Percentiles rank a stretch among this genome's conserved stretches.
Evolutionary conservation across 176 grass and related monocot species (phyloP).

Genomic region (Tillandsia fasciculata): DNA sequence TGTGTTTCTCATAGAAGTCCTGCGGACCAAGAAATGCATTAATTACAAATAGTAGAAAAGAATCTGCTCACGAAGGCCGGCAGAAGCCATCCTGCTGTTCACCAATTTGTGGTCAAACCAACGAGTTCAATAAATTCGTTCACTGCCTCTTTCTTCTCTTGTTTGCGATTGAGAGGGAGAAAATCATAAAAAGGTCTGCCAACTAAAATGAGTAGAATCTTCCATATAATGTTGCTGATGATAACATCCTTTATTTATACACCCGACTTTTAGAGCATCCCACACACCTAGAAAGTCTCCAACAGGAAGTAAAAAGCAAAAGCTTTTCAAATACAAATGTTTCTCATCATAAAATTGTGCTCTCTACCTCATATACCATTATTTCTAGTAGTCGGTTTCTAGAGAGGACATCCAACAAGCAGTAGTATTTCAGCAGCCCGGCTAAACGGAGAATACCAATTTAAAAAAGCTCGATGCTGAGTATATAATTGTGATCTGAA

Average conservation of each 20-base stretch:
- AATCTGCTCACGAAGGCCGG: neutral
- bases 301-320: neutral
- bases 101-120: neutral
- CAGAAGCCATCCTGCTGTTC: neutral
- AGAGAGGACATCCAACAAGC: neutral
- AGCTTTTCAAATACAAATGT: neutral
- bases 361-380: neutral
- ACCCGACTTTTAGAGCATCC: too few species aligned
- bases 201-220: neutral
- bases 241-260: too few species aligned
- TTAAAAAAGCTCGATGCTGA: too few species aligned
- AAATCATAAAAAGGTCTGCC: neutral
- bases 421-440: neutral
- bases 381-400: neutral
- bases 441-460: neutral
- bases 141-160: neutral
- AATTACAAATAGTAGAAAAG: neutral
- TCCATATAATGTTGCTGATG: neutral
- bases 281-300: neutral
- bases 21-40: neutral
- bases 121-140: neutral
- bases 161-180: neutral
- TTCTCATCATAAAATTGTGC: neutral
- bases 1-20: neutral
- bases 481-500: too few species aligned